Evolutionary conservation across 2,329 filamentous ascomycete genomes (phyloP).

Genomic region (Phialemoniopsis sp.): DNA sequence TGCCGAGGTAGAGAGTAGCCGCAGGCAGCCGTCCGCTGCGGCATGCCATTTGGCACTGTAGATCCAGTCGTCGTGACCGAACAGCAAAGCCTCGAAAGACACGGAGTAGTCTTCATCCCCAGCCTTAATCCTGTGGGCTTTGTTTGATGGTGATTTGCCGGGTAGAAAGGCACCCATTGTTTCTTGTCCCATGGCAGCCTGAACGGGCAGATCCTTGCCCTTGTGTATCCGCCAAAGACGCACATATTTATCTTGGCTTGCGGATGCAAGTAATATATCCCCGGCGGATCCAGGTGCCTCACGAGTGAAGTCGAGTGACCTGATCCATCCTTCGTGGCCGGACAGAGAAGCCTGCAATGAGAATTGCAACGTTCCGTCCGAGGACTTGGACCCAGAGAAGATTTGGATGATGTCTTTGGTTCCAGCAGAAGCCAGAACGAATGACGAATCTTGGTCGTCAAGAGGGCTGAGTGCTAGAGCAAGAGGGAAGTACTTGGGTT

Average conservation of each 20-base stretch:
- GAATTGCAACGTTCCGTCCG: slow-evolving; percentile 45
- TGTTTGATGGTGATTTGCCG: slow-evolving; percentile 79
- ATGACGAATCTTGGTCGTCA: slow-evolving; percentile 41
- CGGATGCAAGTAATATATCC: slow-evolving; percentile 82
- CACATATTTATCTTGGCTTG: slow-evolving; percentile 96
- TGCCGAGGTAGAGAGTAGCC: slow-evolving; percentile 84
- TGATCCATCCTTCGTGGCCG: slow-evolving; percentile 93
- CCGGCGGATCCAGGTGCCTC: slow-evolving; percentile 42
- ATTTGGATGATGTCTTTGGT: slow-evolving; percentile 81
- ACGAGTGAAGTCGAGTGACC: slow-evolving; percentile 73
- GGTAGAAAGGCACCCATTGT: slow-evolving; percentile 53
- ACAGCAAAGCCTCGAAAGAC: slow-evolving; percentile 87
- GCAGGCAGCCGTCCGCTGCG: slow-evolving; percentile 44
- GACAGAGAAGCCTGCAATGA: slow-evolving; percentile 70
- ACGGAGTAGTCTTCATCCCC: slow-evolving; percentile 65
- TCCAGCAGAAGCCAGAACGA: slow-evolving; percentile 79
- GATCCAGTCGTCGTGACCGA: slow-evolving; percentile 98
- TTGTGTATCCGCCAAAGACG: slow-evolving; percentile 84
- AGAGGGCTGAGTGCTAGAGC: slow-evolving; percentile 66
- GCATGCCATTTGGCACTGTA: slow-evolving; percentile 78
- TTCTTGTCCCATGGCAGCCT: slow-evolving; percentile 43
- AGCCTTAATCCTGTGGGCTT: slow-evolving; percentile 72
- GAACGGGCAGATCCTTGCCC: slow-evolving; percentile 59
- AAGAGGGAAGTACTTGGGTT: slow-evolving; percentile 78
- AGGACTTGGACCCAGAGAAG: slow-evolving; percentile 47